Conservation (phyloP, 2,329 filamentous ascomycete species). For the Aspergillus pseudonomiae region DNA sequence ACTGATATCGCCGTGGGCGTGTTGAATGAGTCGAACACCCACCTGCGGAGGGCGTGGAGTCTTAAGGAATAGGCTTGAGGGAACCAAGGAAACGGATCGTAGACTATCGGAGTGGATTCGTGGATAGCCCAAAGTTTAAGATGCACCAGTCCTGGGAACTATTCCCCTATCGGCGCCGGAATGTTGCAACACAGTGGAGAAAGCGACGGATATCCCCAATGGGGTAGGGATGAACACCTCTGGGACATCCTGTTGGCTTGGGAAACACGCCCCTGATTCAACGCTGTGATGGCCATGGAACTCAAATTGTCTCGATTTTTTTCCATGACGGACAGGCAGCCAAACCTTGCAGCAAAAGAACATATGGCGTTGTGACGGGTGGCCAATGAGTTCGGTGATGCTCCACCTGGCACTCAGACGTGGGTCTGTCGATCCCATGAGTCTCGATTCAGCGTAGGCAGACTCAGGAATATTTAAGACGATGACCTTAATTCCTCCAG, state of each 20-base stretch:
- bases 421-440: constrained; percentile 5
- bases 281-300: not conserved
- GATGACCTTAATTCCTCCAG: not conserved
- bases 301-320: not conserved
- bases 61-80: not conserved
- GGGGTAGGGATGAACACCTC: not conserved
- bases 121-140: constrained; percentile 3
- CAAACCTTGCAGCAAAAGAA: not conserved
- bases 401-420: not conserved
- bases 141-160: not conserved
- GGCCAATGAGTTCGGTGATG: not conserved
- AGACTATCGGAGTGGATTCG: not conserved
- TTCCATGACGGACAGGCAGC: not conserved
- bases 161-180: not conserved
- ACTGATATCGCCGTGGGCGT: not conserved
- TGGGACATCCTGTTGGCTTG: not conserved
- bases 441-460: not conserved
- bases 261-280: not conserved
- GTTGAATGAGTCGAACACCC: not conserved
- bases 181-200: constrained; percentile 5
- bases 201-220: not conserved
- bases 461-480: not conserved
- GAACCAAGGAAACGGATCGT: constrained; percentile 2
- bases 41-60: not conserved
- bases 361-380: not conserved